Percentiles rank a stretch among this genome's conserved stretches.
These are phyloP conservation scores for Brachypodium distachyon DNA, from an alignment of 202 grass and related monocot genomes.

Conservation along the genomic window DNA sequence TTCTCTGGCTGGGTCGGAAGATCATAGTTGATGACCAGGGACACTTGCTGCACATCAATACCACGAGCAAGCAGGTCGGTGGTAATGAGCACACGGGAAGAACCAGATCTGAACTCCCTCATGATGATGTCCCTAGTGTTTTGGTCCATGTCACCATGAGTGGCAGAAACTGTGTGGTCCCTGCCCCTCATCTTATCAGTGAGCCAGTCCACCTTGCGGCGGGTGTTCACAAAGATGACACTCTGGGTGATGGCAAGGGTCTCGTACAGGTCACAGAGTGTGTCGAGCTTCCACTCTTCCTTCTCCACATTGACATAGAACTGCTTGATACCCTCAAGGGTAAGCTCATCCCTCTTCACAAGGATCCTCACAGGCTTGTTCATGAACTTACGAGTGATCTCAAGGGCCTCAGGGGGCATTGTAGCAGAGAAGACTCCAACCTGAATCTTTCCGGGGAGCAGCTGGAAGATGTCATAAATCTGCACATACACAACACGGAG, in stretches of 20 bases:
- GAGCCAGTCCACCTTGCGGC: slow-evolving; percentile 90
- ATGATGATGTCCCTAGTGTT: slow-evolving; percentile 95
- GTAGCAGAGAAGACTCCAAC: slow-evolving; percentile 90
- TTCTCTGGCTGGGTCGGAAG: slow-evolving; percentile 87
- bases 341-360: slow-evolving; percentile 88
- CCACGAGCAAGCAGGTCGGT: slow-evolving; percentile 82
- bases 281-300: slow-evolving; percentile 92
- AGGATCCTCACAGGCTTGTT: slow-evolving; percentile 88
- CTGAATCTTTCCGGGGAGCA: slow-evolving; percentile 78
- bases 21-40: slow-evolving; percentile 85
- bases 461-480: slow-evolving; percentile 96
- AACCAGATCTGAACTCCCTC: slow-evolving; percentile 83
- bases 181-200: slow-evolving; percentile 88
- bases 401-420: slow-evolving; percentile 85
- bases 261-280: slow-evolving; percentile 83
- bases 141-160: slow-evolving; percentile 90
- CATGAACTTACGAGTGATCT: slow-evolving; percentile 94
- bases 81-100: slow-evolving; percentile 78
- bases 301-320: slow-evolving; percentile 94
- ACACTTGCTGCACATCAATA: slow-evolving; percentile 92
- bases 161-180: slow-evolving; percentile 81
- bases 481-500: slow-evolving; percentile 12
- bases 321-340: slow-evolving; percentile 94
- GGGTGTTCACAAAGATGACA: slow-evolving; percentile 91
- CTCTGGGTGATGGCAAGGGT: slow-evolving; percentile 86